Evolutionary conservation across 1,139 yeast species (phyloP), one percentile per base, ranked within the genome.

Genomic region (Sugiyamaella sp.): DNA sequence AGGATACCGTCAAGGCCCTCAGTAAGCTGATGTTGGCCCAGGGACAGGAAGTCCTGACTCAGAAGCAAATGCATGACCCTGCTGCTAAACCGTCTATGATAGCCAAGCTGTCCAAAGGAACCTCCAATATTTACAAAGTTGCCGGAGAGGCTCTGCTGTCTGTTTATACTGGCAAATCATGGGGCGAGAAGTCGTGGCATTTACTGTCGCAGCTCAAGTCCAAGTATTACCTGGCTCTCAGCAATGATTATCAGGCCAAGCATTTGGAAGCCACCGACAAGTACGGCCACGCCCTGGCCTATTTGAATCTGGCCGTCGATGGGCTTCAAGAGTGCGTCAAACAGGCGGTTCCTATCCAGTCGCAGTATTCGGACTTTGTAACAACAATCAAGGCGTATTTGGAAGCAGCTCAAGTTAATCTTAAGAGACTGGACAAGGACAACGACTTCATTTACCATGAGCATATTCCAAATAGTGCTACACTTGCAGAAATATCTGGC

Each of bases 361-460:
- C 41, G 3, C 48, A 44, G 21, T 44, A 32, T 29, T 17, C 41
- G 33, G 63, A 4, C 39, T 49, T 16, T 67, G 53, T 16, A 45
- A n/a, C 63, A 2, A 50, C 62, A 1, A 46, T 71, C 22, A 65
- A 64, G 39, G 56, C 66, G 4, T 52, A 61, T 32, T 41, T 55
- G 2, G 69, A 70, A 29, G 50, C 79, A 0, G 70, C 79, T 51
- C 70, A 71, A 24, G 74, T 76, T 40, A 80, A 80, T 48, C 66
- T 82, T 43, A 68, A 68, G 2, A 77, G 78, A 8, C 67, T 87
- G 58, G 82, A 78, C 33, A 89, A 87, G 63, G 98, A 93, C 65
- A 93, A 93, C 65, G 97, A 93, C 66, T 85, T 84, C 64, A 89
- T 93, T 44, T 93, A 88, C 64, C 96, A 93, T 68, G 91, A 86